phyloP scores from a whole-genome alignment of 2,329 filamentous ascomycete species.

The Trichoderma brevicompactum region DNA sequence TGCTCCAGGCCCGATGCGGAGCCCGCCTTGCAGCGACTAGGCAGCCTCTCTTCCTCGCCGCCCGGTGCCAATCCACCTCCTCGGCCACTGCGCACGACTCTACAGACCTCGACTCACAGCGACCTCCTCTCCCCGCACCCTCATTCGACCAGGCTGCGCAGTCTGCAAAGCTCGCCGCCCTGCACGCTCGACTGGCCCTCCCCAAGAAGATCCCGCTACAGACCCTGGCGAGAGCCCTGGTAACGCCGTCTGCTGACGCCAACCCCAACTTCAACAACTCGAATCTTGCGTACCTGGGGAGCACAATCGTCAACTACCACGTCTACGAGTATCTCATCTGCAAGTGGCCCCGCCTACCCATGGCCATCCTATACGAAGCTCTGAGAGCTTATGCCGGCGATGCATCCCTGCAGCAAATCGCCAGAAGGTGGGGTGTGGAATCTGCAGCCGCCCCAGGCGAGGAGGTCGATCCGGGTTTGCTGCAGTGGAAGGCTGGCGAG shows the following conservation, averaged over 20 bases:
- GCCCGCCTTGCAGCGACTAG: slow-evolving; percentile 35
- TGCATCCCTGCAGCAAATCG: slow-evolving; percentile 72
- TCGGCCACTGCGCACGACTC: slow-evolving; percentile 35
- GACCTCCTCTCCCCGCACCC: slow-evolving; percentile 67
- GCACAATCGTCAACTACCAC: slow-evolving; percentile 85
- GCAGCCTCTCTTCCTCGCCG: slow-evolving; percentile 35
- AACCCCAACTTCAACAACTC: slow-evolving; percentile 86
- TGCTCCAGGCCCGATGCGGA: slow-evolving; percentile 45
- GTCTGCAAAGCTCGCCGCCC: slow-evolving; percentile 88
- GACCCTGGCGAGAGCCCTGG: slow-evolving; percentile 82
- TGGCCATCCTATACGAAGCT: slow-evolving; percentile 83
- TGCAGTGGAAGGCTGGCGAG: slow-evolving; percentile 72
- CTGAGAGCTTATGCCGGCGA: slow-evolving; percentile 83
- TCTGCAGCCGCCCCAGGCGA: slow-evolving; percentile 81
- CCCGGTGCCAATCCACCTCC: slow-evolving; percentile 44
- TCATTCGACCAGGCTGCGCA: slow-evolving; percentile 65
- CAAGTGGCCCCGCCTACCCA: slow-evolving; percentile 88
- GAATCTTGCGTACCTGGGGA: slow-evolving; percentile 78
- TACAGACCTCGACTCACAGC: slow-evolving; percentile 34
- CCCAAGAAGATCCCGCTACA: slow-evolving; percentile 80
- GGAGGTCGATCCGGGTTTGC: slow-evolving; percentile 87
- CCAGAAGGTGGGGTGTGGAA: slow-evolving; percentile 90
- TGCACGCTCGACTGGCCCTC: slow-evolving; percentile 86
- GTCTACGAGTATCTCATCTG: slow-evolving; percentile 85
- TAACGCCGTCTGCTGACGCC: slow-evolving; percentile 82